Evolutionary conservation across 1,284 basidiomycete species (phyloP).

Genomic region (Irpex sp.): DNA sequence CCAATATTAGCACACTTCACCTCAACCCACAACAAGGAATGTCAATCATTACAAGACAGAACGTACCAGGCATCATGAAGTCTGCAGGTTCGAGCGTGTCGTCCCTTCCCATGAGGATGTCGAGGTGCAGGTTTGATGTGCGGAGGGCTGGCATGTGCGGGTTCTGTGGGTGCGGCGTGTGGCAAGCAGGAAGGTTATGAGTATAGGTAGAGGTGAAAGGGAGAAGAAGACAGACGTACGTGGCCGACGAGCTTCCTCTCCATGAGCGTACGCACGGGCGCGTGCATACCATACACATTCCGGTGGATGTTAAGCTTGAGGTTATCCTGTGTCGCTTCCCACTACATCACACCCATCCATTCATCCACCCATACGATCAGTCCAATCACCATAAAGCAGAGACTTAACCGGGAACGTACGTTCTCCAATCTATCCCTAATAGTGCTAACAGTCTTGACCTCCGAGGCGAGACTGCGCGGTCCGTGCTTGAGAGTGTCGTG

Average conservation of each 20-base stretch:
- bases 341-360: conserved; percentile 41
- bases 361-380: background rate
- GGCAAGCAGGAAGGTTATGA: too few species aligned
- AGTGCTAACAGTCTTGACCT: conserved; percentile 51
- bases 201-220: background rate
- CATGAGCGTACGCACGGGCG: conserved; percentile 88
- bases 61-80: conserved; percentile 43
- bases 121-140: conserved; percentile 78
- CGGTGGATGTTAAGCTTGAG: conserved; percentile 82
- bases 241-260: conserved; percentile 82
- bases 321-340: conserved; percentile 90
- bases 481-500: conserved; percentile 80
- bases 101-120: conserved; percentile 89
- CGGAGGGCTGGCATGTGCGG: conserved; percentile 59
- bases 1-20: background rate
- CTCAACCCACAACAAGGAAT: background rate
- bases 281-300: conserved; percentile 81
- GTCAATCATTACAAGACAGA: background rate
- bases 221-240: conserved; percentile 43
- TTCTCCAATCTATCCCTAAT: conserved; percentile 64
- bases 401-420: too few species aligned
- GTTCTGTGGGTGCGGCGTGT: too few species aligned
- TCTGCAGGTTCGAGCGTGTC: conserved; percentile 57
- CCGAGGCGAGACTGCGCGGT: conserved; percentile 66
- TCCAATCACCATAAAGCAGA: too few species aligned